These are phyloP conservation scores for Rhodotorula sp. DNA, from an alignment of 1,284 basidiomycete species.

Conservation along the genomic window DNA sequence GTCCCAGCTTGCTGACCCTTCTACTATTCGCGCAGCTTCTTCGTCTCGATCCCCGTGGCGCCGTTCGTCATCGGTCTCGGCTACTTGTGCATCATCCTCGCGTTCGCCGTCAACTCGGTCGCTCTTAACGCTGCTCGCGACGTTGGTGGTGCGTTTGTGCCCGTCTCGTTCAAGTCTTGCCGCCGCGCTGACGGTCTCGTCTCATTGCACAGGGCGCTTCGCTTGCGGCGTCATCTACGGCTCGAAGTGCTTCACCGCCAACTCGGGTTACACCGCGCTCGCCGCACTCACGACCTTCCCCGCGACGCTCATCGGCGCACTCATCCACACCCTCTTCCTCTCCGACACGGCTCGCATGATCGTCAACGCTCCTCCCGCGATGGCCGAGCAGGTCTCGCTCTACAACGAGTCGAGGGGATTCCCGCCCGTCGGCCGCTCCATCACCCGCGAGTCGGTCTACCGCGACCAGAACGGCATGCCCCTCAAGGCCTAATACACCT, in stretches of 20 bases:
- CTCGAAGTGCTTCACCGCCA: conserved; percentile 33
- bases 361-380: conserved; percentile 19
- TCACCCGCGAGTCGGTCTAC: conserved; percentile 32
- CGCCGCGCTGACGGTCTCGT: background rate
- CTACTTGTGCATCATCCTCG: conserved; percentile 28
- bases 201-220: background rate
- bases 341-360: conserved; percentile 25
- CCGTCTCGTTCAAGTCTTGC: background rate
- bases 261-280: conserved; percentile 30
- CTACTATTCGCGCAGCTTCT: conserved; percentile 6
- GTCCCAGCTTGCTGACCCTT: background rate
- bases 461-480: conserved; percentile 10
- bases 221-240: conserved; percentile 18
- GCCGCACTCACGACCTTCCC: conserved; percentile 36
- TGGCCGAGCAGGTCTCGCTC: conserved; percentile 13
- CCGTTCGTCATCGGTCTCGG: conserved; percentile 39
- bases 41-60: conserved; percentile 33
- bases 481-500: background rate
- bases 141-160: conserved; percentile 38
- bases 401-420: conserved; percentile 29
- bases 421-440: conserved; percentile 9
- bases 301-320: conserved; percentile 21
- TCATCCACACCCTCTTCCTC: conserved; percentile 36
- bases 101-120: conserved; percentile 26
- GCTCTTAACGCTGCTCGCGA: conserved; percentile 38